phyloP scores from a whole-genome alignment of 2,329 filamentous ascomycete genomes.

The Ophiostoma angusticollis region DNA sequence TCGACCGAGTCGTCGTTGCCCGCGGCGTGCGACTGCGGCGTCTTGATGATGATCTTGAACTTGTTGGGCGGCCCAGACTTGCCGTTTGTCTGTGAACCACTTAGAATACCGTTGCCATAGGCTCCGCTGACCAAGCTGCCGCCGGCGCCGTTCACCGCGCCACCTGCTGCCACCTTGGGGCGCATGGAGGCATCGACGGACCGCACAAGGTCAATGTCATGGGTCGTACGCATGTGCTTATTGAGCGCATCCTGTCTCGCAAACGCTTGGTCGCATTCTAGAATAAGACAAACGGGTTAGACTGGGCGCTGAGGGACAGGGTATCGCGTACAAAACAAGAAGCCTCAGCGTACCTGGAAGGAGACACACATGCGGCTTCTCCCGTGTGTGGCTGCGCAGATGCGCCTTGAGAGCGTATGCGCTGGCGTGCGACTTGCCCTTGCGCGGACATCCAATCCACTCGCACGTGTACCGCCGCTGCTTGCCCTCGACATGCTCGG shows the following conservation, averaged over 20 bases:
- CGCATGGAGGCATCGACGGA: no score
- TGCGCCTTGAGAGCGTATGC: slow-evolving; percentile 94
- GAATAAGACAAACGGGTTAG: neutral
- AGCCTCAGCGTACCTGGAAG: slow-evolving; percentile 59
- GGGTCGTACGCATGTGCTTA: slow-evolving; percentile 97
- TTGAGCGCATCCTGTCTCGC: slow-evolving; percentile 90
- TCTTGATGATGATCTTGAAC: slow-evolving; percentile 52
- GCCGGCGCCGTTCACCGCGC: slow-evolving; percentile 36
- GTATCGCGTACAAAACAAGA: slow-evolving; percentile 1
- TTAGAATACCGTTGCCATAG: neutral
- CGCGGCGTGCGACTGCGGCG: slow-evolving; percentile 41
- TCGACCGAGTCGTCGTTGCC: slow-evolving; percentile 39
- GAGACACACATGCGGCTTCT: slow-evolving; percentile 97
- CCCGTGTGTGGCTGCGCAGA: slow-evolving; percentile 93
- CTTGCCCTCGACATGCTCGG: slow-evolving; percentile 83
- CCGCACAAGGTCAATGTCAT: slow-evolving; percentile 89
- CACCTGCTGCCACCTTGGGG: slow-evolving; percentile 60
- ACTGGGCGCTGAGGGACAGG: no score
- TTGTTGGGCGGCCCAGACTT: slow-evolving; percentile 32
- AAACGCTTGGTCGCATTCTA: slow-evolving; percentile 94
- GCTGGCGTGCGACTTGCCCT: slow-evolving; percentile 84
- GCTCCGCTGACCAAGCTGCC: neutral
- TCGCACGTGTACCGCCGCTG: slow-evolving; percentile 98
- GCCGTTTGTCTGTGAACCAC: slow-evolving; percentile 20
- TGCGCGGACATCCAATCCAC: slow-evolving; percentile 80